Evolutionary conservation across 495 filamentous ascomycete species (phyloP).

Genomic region (Penicillium mononematosum): DNA sequence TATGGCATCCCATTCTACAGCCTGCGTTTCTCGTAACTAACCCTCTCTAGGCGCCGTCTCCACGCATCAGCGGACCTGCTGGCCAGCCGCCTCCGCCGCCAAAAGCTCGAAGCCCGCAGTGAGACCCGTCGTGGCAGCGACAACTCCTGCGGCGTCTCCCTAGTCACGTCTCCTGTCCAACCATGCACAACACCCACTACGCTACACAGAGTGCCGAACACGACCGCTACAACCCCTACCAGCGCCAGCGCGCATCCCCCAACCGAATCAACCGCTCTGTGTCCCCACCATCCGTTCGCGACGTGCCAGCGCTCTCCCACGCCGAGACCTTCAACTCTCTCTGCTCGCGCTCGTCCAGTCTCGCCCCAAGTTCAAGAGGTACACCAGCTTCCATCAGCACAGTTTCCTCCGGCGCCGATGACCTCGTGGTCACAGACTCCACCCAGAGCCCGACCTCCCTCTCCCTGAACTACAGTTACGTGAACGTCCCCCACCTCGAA

Average conservation of each 20-base stretch:
- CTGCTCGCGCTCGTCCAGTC: slow-evolving; percentile 50
- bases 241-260: slow-evolving; percentile 40
- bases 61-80: slow-evolving; percentile 44
- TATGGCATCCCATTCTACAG: slow-evolving; percentile 6
- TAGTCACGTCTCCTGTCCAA: slow-evolving; percentile 38
- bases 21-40: not conserved
- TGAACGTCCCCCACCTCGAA: slow-evolving; percentile 29
- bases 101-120: slow-evolving; percentile 38
- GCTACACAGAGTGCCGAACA: slow-evolving; percentile 34
- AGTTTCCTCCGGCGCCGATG: slow-evolving; percentile 40
- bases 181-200: slow-evolving; percentile 31
- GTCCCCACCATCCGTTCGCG: slow-evolving; percentile 51
- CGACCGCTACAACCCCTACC: slow-evolving; percentile 40
- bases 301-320: slow-evolving; percentile 48
- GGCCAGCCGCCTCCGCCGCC: slow-evolving; percentile 42
- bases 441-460: slow-evolving; percentile 35
- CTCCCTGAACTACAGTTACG: slow-evolving; percentile 35
- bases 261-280: slow-evolving; percentile 39
- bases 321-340: slow-evolving; percentile 46
- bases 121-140: slow-evolving; percentile 23
- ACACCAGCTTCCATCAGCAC: slow-evolving; percentile 46
- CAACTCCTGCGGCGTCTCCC: slow-evolving; percentile 27
- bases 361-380: slow-evolving; percentile 42
- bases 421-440: slow-evolving; percentile 37
- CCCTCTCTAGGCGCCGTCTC: slow-evolving; percentile 33